Evolutionary conservation across 108 stramenopile genomes (phyloP).

Genomic region (Fistulifera solaris): DNA sequence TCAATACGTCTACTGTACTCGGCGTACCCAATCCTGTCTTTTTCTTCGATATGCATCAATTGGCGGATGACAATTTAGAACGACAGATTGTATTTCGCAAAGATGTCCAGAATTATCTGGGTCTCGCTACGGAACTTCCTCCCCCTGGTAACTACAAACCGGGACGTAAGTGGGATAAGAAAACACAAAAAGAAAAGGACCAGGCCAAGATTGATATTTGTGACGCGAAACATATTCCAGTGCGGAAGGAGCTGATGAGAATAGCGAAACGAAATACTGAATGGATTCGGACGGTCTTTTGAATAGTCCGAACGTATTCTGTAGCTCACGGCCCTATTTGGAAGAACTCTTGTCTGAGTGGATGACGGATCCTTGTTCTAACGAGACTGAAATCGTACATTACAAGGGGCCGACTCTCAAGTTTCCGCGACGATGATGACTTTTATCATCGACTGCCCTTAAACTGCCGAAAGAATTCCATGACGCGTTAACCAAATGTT

Average conservation of each 20-base stretch:
- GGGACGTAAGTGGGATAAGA: too few species aligned
- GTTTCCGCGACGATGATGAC: too few species aligned
- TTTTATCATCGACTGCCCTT: too few species aligned
- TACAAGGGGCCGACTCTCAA: too few species aligned
- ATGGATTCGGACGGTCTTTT: slow-evolving; percentile 13
- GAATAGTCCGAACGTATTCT: slow-evolving; percentile 1
- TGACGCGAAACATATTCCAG: background rate
- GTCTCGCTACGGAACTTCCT: background rate
- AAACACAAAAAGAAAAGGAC: background rate
- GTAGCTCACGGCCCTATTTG: background rate
- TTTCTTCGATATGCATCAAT: slow-evolving; percentile 13
- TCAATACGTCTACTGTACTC: background rate
- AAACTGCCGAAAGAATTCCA: too few species aligned
- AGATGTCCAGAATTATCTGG: slow-evolving; percentile 17
- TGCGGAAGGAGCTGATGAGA: slow-evolving; percentile 7
- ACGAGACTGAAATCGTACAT: too few species aligned
- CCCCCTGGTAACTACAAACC: background rate
- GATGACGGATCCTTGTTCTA: slow-evolving; percentile 8
- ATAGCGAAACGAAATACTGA: background rate
- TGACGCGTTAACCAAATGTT: too few species aligned
- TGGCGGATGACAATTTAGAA: slow-evolving; percentile 5
- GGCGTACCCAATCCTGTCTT: slow-evolving; percentile 22
- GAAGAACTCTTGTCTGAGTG: background rate
- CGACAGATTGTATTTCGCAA: slow-evolving; percentile 10
- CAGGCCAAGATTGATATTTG: slow-evolving; percentile 3